Evolutionary conservation across 2,329 filamentous ascomycete genomes (phyloP), one percentile per base, ranked within the genome.

Genomic region (Nemania abortiva): DNA sequence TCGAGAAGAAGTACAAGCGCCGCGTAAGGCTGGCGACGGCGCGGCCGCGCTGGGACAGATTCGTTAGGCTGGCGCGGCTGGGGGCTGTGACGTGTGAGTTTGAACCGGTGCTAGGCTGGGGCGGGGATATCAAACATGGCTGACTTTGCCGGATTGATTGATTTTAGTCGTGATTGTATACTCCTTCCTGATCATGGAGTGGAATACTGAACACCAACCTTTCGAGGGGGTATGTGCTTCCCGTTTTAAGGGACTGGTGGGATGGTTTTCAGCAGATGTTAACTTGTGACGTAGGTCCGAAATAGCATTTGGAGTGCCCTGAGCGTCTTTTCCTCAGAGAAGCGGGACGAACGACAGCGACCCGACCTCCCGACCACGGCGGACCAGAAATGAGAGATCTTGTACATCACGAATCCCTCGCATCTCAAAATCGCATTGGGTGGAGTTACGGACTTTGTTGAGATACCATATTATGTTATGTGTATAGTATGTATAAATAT

Each of bases 1-100:
- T 94, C 74, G 92, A 95, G 83, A 90, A 92, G 79, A 90, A 91
- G 77, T 95, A 91, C 81, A 92, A 93, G 81, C 86, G 92, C 61
- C 86, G 92, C 63, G 81, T 91, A 29, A 85, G 66, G 71, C 76
- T 79, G 7, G 77, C 77, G n/a, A 75, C 77, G 31, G 69, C 72
- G 62, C 71, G 77, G 49, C 78, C 78, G 42, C 71, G 77, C 15
- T 76, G 77, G 80, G 73, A 78, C 61, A 73, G 70, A 45, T 72
- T 60, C 69, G 83, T 91, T 65, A 89, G 89, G 79, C 82, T 94
- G 70, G 85, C 86, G 58, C 92, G 94, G 80, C 87, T 90, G 11
- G 81, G 81, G 27, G 87, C 83, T 47, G 85, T 90, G 54, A 82
- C 86, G 60, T 86, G 89, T 90, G 75, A 67, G 87, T 81, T 18